These are phyloP conservation scores for Chaetoscypha palmicola DNA, from an alignment of 2,329 filamentous ascomycete species.

Conservation along the genomic window DNA sequence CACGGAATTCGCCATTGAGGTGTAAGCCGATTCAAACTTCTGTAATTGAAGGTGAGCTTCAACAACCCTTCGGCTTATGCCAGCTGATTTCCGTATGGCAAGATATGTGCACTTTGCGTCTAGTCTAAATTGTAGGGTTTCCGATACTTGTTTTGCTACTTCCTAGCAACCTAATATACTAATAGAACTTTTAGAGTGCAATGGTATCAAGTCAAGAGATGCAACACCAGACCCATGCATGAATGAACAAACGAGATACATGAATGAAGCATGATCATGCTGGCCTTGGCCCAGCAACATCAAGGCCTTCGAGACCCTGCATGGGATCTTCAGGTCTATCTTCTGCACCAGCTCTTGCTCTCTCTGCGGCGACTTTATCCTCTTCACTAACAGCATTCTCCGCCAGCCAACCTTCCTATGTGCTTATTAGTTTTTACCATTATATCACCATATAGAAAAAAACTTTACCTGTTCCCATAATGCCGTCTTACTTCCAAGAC, in stretches of 20 bases:
- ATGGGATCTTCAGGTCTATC: conserved; percentile 72
- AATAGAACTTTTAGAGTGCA: conserved; percentile 39
- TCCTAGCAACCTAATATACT: not conserved
- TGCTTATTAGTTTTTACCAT: conserved; percentile 9
- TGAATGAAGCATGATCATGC: conserved; percentile 41
- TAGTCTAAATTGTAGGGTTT: conserved; percentile 17
- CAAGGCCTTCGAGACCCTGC: conserved; percentile 88
- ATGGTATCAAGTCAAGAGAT: conserved; percentile 38
- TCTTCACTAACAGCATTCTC: conserved; percentile 81
- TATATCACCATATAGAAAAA: conserved; percentile 6
- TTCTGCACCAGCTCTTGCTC: conserved; percentile 43
- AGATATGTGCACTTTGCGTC: conserved; percentile 72
- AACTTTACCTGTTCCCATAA: conserved; percentile 84
- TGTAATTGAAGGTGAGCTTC: conserved; percentile 78
- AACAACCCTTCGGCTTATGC: conserved; percentile 84
- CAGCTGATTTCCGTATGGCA: conserved; percentile 75
- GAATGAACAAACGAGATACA: not conserved
- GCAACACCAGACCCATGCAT: conserved; percentile 18
- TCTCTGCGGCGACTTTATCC: conserved; percentile 56
- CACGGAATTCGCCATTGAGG: too few species aligned
- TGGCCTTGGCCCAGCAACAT: conserved; percentile 85
- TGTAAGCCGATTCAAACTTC: too few species aligned
- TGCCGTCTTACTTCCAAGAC: conserved; percentile 85
- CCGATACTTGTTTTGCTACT: too few species aligned
- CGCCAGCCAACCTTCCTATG: conserved; percentile 85